Conservation (phyloP, 768 basidiomycete genomes). For the Termitomyces sp. region DNA sequence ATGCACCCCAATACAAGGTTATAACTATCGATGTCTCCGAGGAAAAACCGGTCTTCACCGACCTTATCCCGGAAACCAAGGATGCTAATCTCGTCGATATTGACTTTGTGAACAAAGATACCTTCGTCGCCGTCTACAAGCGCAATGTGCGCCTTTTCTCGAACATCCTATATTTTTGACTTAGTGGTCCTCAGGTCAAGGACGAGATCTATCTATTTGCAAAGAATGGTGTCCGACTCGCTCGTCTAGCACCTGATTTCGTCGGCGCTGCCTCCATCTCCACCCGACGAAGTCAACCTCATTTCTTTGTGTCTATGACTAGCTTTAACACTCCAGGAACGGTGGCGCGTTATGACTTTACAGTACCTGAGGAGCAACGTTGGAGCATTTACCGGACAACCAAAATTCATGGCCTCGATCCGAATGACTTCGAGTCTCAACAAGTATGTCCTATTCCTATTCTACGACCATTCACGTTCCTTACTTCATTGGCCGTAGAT, state of each 20-base stretch:
- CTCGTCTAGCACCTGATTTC: conserved; percentile 57
- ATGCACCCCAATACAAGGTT: conserved; percentile 63
- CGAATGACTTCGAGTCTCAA: conserved; percentile 62
- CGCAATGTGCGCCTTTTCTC: conserved; percentile 49
- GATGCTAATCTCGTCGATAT: conserved; percentile 53
- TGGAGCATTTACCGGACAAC: conserved; percentile 59
- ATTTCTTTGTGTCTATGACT: conserved; percentile 59
- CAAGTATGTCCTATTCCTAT: conserved; percentile 37
- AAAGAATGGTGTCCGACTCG: conserved; percentile 43
- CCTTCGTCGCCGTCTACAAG: conserved; percentile 61
- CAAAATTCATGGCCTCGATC: conserved; percentile 51
- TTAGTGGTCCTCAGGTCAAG: conserved; percentile 46
- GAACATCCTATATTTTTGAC: conserved; percentile 1
- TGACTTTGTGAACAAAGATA: conserved; percentile 44
- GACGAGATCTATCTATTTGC: conserved; percentile 76
- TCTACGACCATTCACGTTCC: not conserved
- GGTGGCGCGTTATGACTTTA: conserved; percentile 59
- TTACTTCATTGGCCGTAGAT: conserved; percentile 32
- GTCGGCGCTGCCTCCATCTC: conserved; percentile 59
- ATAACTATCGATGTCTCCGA: conserved; percentile 59
- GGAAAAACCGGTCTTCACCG: conserved; percentile 38
- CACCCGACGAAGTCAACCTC: conserved; percentile 45
- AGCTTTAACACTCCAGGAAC: conserved; percentile 73
- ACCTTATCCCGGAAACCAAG: conserved; percentile 66
- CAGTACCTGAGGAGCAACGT: conserved; percentile 37